phyloP scores from a whole-genome alignment of 352 stramenopile genomes.

The Phytophthora vignae region DNA sequence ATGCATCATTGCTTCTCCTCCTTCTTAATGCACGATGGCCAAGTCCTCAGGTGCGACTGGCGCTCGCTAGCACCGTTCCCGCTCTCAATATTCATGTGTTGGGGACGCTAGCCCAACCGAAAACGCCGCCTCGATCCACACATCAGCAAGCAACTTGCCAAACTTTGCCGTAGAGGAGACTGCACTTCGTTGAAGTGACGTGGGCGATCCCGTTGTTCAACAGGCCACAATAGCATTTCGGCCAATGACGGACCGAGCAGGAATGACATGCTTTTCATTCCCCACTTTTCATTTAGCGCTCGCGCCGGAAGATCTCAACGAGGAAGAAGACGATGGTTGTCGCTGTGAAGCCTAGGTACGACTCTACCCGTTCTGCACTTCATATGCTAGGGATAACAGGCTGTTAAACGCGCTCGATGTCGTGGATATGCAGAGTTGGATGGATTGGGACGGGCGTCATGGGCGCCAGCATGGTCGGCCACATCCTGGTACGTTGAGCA shows the following conservation, averaged over 20 bases:
- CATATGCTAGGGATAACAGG: background rate
- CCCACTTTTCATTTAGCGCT: constrained; percentile 12
- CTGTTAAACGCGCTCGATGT: background rate
- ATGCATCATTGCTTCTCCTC: too few species aligned
- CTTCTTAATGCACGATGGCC: too few species aligned
- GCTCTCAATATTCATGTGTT: constrained; percentile 16
- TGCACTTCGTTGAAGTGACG: constrained; percentile 5
- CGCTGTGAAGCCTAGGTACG: constrained; percentile 39
- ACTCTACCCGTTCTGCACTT: background rate
- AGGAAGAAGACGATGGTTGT: constrained; percentile 27
- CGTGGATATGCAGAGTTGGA: constrained; percentile 57
- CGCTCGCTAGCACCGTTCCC: constrained; percentile 3
- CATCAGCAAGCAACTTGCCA: constrained; percentile 28
- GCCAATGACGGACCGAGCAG: constrained; percentile 27
- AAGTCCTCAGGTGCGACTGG: too few species aligned
- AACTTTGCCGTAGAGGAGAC: constrained; percentile 3
- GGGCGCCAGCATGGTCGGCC: constrained; percentile 88
- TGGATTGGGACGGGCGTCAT: constrained; percentile 91
- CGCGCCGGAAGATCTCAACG: constrained; percentile 12
- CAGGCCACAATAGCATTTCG: constrained; percentile 9
- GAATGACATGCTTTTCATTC: constrained; percentile 13
- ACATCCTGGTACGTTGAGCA: constrained; percentile 73
- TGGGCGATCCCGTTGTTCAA: background rate
- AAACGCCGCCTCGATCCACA: constrained; percentile 2
- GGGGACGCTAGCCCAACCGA: constrained; percentile 10